Conservation (phyloP, 768 basidiomycete species). For the Termitomyces sp. region DNA sequence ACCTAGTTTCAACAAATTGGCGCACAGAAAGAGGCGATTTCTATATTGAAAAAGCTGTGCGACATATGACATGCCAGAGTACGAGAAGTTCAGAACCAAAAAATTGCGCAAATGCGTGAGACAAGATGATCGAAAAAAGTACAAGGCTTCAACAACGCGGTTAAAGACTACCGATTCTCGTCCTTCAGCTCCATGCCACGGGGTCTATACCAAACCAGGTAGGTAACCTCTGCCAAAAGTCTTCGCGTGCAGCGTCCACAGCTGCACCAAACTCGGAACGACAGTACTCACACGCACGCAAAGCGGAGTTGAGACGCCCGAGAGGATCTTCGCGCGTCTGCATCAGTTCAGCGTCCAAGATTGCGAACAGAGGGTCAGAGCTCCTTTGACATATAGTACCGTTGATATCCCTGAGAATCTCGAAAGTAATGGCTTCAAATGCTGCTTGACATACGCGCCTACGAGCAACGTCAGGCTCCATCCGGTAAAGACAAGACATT, state of each 20-base stretch:
- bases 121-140: background rate
- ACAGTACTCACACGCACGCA: conserved; percentile 62
- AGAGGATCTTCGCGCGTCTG: conserved; percentile 48
- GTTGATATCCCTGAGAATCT: conserved; percentile 69
- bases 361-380: conserved; percentile 67
- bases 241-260: conserved; percentile 54
- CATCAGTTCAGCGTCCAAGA: conserved; percentile 63
- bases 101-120: conserved; percentile 5
- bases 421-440: conserved; percentile 71
- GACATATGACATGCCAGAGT: conserved; percentile 1
- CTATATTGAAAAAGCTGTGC: conserved; percentile 6
- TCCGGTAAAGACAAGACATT: conserved; percentile 40
- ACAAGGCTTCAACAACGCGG: background rate
- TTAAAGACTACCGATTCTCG: background rate
- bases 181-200: conserved; percentile 20
- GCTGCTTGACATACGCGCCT: conserved; percentile 62
- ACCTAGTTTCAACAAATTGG: background rate
- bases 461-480: conserved; percentile 36
- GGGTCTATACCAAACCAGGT: conserved; percentile 57
- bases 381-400: conserved; percentile 60
- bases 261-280: conserved; percentile 55
- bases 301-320: conserved; percentile 35
- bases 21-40: conserved; percentile 6
- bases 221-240: conserved; percentile 62
- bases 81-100: conserved; percentile 9